Percentiles rank a stretch among this genome's conserved stretches.
Conservation (phyloP, 129 eudicot species). For the Sambucus nigra region DNA sequence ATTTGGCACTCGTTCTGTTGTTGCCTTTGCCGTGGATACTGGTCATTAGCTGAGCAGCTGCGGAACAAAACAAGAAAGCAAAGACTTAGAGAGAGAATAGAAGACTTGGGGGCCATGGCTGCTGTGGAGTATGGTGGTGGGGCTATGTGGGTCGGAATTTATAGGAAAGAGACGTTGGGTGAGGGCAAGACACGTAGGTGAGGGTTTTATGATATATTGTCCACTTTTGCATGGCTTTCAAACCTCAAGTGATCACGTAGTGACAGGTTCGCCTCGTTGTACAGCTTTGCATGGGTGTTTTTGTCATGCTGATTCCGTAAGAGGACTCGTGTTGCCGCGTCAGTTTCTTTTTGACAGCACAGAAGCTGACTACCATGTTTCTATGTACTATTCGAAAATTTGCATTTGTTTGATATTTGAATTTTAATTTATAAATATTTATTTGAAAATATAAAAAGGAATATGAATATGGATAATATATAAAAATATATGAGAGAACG, state of each 20-base stretch:
- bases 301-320: neutral
- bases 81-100: neutral
- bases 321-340: constrained; percentile 1
- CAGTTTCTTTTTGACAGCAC: neutral
- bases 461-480: no score
- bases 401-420: no score
- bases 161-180: neutral
- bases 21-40: constrained; percentile 1
- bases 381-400: no score
- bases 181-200: neutral
- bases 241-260: neutral
- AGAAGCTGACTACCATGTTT: no score
- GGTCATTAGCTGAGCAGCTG: constrained; percentile 1
- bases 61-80: constrained; percentile 1
- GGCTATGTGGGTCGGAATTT: neutral
- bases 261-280: neutral
- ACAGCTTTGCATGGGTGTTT: neutral
- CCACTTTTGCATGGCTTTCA: neutral
- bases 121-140: neutral
- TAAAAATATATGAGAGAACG: no score
- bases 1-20: constrained; percentile 16
- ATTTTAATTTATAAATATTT: no score
- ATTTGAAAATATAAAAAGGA: no score
- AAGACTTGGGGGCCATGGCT: constrained; percentile 1
- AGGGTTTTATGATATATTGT: neutral